phyloP scores from a whole-genome alignment of 306 rosid species.

The Rosa chinensis region DNA sequence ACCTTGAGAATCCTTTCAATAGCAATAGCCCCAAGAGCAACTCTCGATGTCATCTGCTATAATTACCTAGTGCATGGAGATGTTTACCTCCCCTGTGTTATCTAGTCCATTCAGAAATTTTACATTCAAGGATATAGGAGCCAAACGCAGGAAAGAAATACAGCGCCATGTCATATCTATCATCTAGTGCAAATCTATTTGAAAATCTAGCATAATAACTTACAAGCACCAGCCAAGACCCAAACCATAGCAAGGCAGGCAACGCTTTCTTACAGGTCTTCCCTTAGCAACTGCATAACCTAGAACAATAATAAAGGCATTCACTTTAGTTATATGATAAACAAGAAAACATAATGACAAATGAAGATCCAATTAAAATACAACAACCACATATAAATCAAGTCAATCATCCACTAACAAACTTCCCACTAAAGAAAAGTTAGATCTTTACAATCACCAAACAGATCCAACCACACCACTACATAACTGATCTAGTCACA shows the following conservation, averaged over 20 bases:
- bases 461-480: neutral
- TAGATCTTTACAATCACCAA: neutral
- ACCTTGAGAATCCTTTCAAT: too few relatives aligned
- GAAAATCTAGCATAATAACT: conserved; percentile 30
- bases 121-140: conserved; percentile 1
- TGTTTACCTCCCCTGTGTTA: neutral
- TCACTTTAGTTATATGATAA: too few relatives aligned
- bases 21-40: too few relatives aligned
- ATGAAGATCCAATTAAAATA: neutral
- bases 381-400: neutral
- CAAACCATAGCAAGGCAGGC: conserved; percentile 89
- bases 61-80: too few relatives aligned
- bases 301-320: conserved; percentile 22
- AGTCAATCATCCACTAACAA: neutral
- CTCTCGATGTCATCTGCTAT: too few relatives aligned
- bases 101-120: neutral
- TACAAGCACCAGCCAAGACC: conserved; percentile 92
- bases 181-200: neutral
- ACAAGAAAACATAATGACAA: neutral
- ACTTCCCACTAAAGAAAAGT: neutral
- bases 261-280: conserved; percentile 68
- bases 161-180: neutral
- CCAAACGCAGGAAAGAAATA: neutral
- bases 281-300: conserved; percentile 93
- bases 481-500: neutral